These are phyloP conservation scores for Penicillium nordicum DNA, from an alignment of 2,329 filamentous ascomycete genomes.

Conservation along the genomic window DNA sequence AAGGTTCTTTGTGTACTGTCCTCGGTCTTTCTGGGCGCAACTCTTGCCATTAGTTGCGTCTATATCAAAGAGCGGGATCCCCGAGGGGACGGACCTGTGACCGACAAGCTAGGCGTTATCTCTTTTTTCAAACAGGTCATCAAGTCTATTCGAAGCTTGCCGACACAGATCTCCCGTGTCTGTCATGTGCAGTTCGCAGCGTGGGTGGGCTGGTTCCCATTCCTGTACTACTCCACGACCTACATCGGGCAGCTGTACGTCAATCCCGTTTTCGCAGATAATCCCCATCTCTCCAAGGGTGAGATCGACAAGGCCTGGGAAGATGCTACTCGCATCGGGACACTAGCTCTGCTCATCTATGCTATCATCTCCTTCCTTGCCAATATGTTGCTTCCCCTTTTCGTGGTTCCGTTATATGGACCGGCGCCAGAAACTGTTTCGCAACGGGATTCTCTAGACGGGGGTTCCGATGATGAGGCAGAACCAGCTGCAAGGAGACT, in stretches of 20 bases:
- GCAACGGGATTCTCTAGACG: constrained; percentile 3
- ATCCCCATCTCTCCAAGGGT: constrained; percentile 71
- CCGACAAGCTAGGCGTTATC: constrained; percentile 63
- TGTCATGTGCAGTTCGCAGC: constrained; percentile 80
- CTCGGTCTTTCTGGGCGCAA: constrained; percentile 66
- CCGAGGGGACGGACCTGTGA: constrained; percentile 61
- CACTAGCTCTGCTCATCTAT: constrained; percentile 84
- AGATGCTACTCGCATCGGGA: constrained; percentile 78
- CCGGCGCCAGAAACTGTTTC: constrained; percentile 8
- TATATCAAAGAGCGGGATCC: constrained; percentile 78
- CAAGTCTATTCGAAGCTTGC: constrained; percentile 71
- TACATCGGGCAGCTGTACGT: constrained; percentile 93
- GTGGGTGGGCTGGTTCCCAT: constrained; percentile 95
- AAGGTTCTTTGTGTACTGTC: constrained; percentile 87
- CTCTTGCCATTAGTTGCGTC: constrained; percentile 66
- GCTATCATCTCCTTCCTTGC: constrained; percentile 77
- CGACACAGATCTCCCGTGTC: constrained; percentile 76
- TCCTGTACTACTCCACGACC: constrained; percentile 91
- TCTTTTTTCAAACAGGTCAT: constrained; percentile 78
- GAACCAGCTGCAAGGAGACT: constrained; percentile 24
- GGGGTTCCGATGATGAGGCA: constrained; percentile 11
- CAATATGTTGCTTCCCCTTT: constrained; percentile 79
- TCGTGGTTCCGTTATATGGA: constrained; percentile 75
- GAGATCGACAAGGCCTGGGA: constrained; percentile 81
- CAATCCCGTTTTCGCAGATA: constrained; percentile 71